A percentile compares a stretch with the other conserved stretches of the same genome.
Evolutionary conservation across 306 rosid genomes (phyloP).

Genomic region (Fragaria ananassa): DNA sequence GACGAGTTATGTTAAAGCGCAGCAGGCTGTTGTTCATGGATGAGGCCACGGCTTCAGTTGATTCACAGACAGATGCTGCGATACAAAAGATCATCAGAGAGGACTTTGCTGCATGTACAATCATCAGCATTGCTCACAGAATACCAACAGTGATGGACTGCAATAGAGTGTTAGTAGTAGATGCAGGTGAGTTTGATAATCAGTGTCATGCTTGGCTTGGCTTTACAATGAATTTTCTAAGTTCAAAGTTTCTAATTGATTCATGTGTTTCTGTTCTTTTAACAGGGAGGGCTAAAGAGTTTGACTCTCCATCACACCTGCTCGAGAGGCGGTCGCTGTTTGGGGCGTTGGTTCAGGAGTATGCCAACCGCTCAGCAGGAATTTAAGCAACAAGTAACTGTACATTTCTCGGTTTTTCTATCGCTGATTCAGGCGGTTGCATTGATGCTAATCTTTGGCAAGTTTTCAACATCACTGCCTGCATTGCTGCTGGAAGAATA

Average conservation of each 20-base stretch:
- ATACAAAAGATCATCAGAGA: slow-evolving; percentile 86
- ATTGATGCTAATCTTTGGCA: background rate
- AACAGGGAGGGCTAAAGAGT: slow-evolving; percentile 77
- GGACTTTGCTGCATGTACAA: slow-evolving; percentile 79
- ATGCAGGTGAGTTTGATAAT: slow-evolving; percentile 55
- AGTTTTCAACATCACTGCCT: background rate
- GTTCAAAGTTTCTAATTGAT: background rate
- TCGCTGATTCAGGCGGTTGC: background rate
- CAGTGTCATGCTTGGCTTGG: background rate
- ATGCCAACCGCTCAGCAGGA: slow-evolving; percentile 71
- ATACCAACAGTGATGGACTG: slow-evolving; percentile 98
- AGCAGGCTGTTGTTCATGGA: slow-evolving; percentile 89
- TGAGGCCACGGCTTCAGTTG: slow-evolving; percentile 96
- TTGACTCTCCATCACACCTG: slow-evolving; percentile 71
- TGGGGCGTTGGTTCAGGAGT: slow-evolving; percentile 85
- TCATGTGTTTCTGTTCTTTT: background rate
- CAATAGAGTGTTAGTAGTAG: slow-evolving; percentile 69
- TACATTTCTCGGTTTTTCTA: background rate
- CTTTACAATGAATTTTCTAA: background rate
- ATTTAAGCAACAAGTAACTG: slow-evolving; percentile 28
- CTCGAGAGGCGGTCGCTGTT: slow-evolving; percentile 71
- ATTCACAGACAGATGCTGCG: slow-evolving; percentile 87
- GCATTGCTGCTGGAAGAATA: background rate
- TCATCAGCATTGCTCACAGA: slow-evolving; percentile 96
- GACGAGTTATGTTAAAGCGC: slow-evolving; percentile 86